phyloP scores from a whole-genome alignment of 106 monocot genomes.

The Apostasia shenzhenica region DNA sequence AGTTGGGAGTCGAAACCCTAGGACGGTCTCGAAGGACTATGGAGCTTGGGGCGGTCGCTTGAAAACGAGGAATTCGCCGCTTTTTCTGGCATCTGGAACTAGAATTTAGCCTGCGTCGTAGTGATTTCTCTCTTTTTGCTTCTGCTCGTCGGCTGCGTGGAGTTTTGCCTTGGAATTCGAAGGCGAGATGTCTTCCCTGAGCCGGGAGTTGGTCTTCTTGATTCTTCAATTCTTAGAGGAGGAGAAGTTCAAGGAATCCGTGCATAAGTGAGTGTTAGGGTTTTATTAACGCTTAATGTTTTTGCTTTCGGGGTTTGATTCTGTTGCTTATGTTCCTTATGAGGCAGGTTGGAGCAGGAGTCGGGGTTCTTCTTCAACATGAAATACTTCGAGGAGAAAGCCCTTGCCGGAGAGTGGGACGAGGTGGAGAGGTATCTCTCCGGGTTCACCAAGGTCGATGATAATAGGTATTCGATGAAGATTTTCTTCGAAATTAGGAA shows the following conservation, averaged over 20 bases:
- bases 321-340: conserved; percentile 4
- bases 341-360: conserved; percentile 61
- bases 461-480: conserved; percentile 64
- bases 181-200: conserved; percentile 34
- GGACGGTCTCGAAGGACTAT: neutral
- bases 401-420: conserved; percentile 60
- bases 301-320: conserved; percentile 8
- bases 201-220: conserved; percentile 43
- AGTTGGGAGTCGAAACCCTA: neutral
- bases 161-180: neutral
- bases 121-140: neutral
- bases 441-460: conserved; percentile 71
- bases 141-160: neutral
- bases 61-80: neutral
- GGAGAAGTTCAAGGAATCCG: conserved; percentile 48
- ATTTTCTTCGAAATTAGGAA: conserved; percentile 72
- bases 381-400: conserved; percentile 65
- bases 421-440: conserved; percentile 65
- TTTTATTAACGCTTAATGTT: neutral
- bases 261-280: conserved; percentile 33
- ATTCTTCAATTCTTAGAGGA: conserved; percentile 53
- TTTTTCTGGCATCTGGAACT: neutral
- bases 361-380: conserved; percentile 72
- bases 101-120: neutral
- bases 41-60: neutral